phyloP scores from a whole-genome alignment of 257 asterid species.

The Petunia axillaris region DNA sequence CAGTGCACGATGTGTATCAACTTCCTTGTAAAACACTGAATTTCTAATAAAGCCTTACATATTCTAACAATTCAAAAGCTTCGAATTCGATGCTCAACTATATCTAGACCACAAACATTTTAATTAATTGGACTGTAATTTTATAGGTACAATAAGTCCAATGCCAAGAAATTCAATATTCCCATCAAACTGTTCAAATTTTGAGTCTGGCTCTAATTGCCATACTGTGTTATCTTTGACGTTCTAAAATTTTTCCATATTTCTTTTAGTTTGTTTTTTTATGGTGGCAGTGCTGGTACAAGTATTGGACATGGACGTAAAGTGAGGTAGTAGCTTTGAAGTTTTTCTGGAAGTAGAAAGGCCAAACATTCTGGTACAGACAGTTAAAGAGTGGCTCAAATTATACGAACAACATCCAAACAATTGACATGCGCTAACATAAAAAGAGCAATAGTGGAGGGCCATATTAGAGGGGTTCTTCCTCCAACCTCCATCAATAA shows the following conservation, averaged over 20 bases:
- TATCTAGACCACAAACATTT: too few relatives aligned
- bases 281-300: background rate
- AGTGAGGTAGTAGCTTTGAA: background rate
- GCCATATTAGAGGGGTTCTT: background rate
- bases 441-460: background rate
- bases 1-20: background rate
- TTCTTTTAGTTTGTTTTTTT: background rate
- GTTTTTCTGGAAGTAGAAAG: slow-evolving; percentile 4
- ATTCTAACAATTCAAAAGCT: too few relatives aligned
- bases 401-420: background rate
- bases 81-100: background rate
- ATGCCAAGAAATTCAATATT: too few relatives aligned
- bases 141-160: too few relatives aligned
- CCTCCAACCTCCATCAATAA: too few relatives aligned
- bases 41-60: too few relatives aligned
- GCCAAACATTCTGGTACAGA: background rate
- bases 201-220: too few relatives aligned
- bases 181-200: too few relatives aligned
- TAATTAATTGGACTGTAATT: background rate
- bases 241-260: background rate
- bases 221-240: background rate
- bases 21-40: too few relatives aligned
- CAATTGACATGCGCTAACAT: background rate
- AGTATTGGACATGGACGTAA: background rate
- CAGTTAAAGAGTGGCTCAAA: background rate